Conservation (phyloP, 495 filamentous ascomycete species). For the Physcia stellaris region DNA sequence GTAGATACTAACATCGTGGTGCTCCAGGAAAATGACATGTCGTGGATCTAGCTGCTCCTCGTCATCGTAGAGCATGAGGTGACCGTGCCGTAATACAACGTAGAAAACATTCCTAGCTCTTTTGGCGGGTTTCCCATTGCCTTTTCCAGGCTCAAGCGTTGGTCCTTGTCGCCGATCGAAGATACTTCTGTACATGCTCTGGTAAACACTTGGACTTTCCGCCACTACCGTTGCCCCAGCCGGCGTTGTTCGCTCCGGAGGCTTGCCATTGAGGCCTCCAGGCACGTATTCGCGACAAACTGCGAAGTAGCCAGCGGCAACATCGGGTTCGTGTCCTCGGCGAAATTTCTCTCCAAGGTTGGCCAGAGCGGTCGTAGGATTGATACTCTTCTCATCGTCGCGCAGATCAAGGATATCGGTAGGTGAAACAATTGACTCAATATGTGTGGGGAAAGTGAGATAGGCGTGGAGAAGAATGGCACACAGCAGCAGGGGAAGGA, state of each 20-base stretch:
- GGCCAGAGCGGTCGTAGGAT: conserved; percentile 30
- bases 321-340: conserved; percentile 57
- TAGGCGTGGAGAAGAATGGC: conserved; percentile 54
- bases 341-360: conserved; percentile 39
- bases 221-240: conserved; percentile 54
- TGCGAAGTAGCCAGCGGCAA: conserved; percentile 85
- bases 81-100: conserved; percentile 78
- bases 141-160: conserved; percentile 31
- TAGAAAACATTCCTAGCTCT: conserved; percentile 84
- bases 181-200: conserved; percentile 92
- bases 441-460: conserved; percentile 43
- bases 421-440: conserved; percentile 25
- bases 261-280: conserved; percentile 81
- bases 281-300: conserved; percentile 88
- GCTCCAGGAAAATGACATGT: conserved; percentile 82
- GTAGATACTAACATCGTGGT: conserved; percentile 77
- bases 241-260: conserved; percentile 75
- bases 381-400: conserved; percentile 36
- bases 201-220: conserved; percentile 86
- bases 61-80: conserved; percentile 96
- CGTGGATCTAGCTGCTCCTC: conserved; percentile 78
- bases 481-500: conserved; percentile 62
- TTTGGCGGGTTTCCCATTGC: conserved; percentile 47
- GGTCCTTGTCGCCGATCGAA: conserved; percentile 67
- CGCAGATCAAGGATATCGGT: conserved; percentile 18